phyloP scores from a whole-genome alignment of 2,329 filamentous ascomycete genomes.

The Colletotrichum sp. region DNA sequence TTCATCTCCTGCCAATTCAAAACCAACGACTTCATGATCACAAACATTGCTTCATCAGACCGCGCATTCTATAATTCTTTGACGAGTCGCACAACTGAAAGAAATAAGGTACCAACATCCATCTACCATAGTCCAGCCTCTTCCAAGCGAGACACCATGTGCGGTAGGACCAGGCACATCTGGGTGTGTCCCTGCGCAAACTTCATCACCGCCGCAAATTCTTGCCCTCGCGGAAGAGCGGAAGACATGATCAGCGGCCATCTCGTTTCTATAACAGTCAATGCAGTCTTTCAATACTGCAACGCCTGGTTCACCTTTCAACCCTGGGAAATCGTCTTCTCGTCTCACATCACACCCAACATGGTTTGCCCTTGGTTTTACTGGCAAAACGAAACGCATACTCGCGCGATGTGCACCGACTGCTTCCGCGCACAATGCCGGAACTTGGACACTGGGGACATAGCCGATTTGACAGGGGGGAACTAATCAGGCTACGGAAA shows the following conservation, averaged over 20 bases:
- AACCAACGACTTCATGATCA: neutral
- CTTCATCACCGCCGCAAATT: neutral
- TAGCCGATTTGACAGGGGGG: fast-evolving
- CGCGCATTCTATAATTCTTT: neutral
- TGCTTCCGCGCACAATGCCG: neutral
- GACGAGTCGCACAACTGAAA: neutral
- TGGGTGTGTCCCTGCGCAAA: neutral
- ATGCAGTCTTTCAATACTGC: neutral
- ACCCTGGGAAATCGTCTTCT: neutral
- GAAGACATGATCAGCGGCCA: neutral
- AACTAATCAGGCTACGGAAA: neutral
- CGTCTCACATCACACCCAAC: neutral
- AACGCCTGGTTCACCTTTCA: neutral
- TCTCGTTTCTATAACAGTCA: neutral
- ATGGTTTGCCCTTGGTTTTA: neutral
- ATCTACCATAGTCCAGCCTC: neutral
- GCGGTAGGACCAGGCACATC: neutral
- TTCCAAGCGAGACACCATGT: neutral
- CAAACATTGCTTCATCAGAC: neutral
- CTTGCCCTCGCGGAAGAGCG: neutral
- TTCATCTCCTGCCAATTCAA: neutral
- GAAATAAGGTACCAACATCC: neutral
- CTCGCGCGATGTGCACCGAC: neutral
- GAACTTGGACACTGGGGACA: neutral
- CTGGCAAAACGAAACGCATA: neutral